Percentiles rank a stretch among this genome's conserved stretches.
These are phyloP conservation scores for Stylosanthes scabra DNA, from an alignment of 331 rosid species.

Conservation along the genomic window DNA sequence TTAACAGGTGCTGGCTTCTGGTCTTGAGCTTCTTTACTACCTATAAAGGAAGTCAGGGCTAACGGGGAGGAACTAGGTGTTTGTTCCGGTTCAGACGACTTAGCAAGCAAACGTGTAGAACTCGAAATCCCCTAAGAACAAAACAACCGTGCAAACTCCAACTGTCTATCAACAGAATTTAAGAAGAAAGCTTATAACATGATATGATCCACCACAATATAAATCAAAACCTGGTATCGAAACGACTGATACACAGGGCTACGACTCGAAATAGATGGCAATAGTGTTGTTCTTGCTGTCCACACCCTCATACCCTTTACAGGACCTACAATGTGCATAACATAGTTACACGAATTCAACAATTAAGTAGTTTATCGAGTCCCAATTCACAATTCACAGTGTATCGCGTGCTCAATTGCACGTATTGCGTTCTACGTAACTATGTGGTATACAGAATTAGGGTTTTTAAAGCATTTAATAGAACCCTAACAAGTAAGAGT, in stretches of 20 bases:
- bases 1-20: conserved; percentile 65
- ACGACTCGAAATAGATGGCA: not conserved
- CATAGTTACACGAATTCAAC: no score
- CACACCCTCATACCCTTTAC: not conserved
- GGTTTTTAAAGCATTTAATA: not conserved
- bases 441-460: no score
- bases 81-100: conserved; percentile 67
- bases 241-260: not conserved
- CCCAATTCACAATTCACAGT: no score
- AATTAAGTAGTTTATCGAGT: no score
- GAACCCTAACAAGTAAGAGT: not conserved
- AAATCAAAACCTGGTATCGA: conserved; percentile 6
- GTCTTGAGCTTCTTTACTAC: conserved; percentile 58
- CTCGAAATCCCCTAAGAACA: conserved; percentile 79
- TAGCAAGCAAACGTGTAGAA: conserved; percentile 60
- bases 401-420: no score
- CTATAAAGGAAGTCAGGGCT: conserved; percentile 62
- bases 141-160: not conserved
- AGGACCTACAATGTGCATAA: not conserved
- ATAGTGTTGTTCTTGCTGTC: not conserved
- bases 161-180: not conserved
- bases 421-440: no score
- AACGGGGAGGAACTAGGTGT: conserved; percentile 77
- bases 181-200: not conserved
- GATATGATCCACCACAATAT: not conserved